These are phyloP conservation scores for Penicillium palitans DNA, from an alignment of 2,329 filamentous ascomycete species.

Conservation along the genomic window DNA sequence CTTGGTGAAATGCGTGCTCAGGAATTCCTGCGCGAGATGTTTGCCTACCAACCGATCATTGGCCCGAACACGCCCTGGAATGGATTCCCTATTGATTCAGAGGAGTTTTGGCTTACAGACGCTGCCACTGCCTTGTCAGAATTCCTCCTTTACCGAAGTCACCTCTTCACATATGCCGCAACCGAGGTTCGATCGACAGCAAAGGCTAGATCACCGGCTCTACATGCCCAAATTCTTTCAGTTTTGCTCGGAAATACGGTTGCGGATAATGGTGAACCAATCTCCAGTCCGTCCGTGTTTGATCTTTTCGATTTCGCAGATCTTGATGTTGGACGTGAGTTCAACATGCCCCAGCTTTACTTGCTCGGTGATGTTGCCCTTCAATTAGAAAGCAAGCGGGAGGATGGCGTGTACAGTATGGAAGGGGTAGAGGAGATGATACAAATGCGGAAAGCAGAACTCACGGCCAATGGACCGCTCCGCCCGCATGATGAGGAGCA, in stretches of 20 bases:
- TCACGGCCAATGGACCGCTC: slow-evolving; percentile 47
- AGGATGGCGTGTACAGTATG: slow-evolving; percentile 62
- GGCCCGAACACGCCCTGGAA: slow-evolving; percentile 73
- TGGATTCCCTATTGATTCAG: slow-evolving; percentile 58
- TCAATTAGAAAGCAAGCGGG: slow-evolving; percentile 59
- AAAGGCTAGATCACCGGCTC: slow-evolving; percentile 66
- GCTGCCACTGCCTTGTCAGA: slow-evolving; percentile 71
- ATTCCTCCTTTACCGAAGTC: slow-evolving; percentile 74
- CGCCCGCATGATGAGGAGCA: slow-evolving; percentile 45
- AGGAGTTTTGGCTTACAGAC: slow-evolving; percentile 67
- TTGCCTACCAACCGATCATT: slow-evolving; percentile 71
- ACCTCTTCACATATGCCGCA: slow-evolving; percentile 80
- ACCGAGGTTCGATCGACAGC: slow-evolving; percentile 79
- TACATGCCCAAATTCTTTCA: slow-evolving; percentile 65
- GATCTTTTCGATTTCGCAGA: slow-evolving; percentile 92
- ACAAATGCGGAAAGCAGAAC: slow-evolving; percentile 49
- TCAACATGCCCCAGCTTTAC: slow-evolving; percentile 55
- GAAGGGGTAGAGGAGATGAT: slow-evolving; percentile 73
- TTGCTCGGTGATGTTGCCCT: slow-evolving; percentile 69
- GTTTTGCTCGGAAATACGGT: slow-evolving; percentile 74
- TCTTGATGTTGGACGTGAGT: slow-evolving; percentile 52
- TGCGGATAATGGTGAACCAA: slow-evolving; percentile 63
- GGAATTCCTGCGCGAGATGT: slow-evolving; percentile 76
- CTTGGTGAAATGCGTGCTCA: slow-evolving; percentile 77
- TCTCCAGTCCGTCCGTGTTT: slow-evolving; percentile 75